phyloP scores from a whole-genome alignment of 805 yeast genomes.

The Monosporozyma unispora region DNA sequence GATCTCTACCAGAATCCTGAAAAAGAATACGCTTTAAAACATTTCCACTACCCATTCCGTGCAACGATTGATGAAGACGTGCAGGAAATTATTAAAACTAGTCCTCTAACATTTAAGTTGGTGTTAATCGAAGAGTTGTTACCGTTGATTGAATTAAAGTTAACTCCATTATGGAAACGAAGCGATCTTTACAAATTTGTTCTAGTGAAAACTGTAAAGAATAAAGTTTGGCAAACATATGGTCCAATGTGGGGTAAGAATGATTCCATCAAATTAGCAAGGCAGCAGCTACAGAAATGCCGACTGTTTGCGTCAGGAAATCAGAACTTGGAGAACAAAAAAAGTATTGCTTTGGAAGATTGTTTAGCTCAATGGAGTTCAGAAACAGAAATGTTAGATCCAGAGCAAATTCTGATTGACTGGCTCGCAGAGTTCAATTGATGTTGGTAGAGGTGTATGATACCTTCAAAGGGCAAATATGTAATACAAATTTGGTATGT shows the following conservation, averaged over 20 bases:
- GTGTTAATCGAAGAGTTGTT: constrained; percentile 21
- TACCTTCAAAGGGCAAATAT: background rate
- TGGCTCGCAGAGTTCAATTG: constrained; percentile 18
- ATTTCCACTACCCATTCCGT: background rate
- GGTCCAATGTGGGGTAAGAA: background rate
- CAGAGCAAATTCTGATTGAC: constrained; percentile 15
- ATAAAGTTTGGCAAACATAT: constrained; percentile 18
- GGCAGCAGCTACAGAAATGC: constrained; percentile 5
- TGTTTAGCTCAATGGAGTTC: constrained; percentile 14
- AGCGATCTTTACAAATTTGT: constrained; percentile 20
- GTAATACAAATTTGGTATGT: background rate
- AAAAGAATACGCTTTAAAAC: constrained; percentile 7
- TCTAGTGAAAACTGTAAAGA: constrained; percentile 19
- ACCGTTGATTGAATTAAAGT: constrained; percentile 15
- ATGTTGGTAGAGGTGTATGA: background rate
- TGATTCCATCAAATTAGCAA: background rate
- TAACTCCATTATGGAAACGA: constrained; percentile 22
- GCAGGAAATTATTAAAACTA: constrained; percentile 10
- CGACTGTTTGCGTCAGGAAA: constrained; percentile 11
- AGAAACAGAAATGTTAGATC: constrained; percentile 9
- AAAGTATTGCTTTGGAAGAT: constrained; percentile 14
- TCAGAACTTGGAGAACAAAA: constrained; percentile 8
- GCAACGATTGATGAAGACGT: constrained; percentile 12
- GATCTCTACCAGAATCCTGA: constrained; percentile 18
- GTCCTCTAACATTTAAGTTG: constrained; percentile 13